These are phyloP conservation scores for Ophiocordyceps camponoti-leonardi DNA, from an alignment of 2,329 filamentous ascomycete genomes.

Conservation along the genomic window DNA sequence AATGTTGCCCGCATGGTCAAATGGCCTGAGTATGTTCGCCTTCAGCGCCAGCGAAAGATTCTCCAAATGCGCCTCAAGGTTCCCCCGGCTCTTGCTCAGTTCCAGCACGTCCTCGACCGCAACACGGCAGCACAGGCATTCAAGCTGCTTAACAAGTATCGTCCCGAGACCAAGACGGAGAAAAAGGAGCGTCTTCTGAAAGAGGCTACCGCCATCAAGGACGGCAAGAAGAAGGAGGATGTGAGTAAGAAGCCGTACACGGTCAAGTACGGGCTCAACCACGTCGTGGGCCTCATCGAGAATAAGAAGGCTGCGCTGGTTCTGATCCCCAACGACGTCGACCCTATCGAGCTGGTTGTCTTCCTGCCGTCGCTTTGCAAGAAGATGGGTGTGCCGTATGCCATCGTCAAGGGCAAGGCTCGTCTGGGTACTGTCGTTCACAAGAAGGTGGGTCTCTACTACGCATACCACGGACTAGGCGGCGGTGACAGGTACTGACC, in stretches of 20 bases:
- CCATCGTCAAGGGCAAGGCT: constrained; percentile 99
- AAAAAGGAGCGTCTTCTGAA: constrained; percentile 99
- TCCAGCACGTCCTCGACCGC: constrained; percentile 91
- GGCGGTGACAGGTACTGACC: neutral
- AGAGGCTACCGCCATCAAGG: constrained; percentile 93
- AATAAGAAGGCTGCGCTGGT: constrained; percentile 99
- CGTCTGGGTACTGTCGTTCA: constrained; percentile 96
- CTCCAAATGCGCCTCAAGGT: constrained; percentile 98
- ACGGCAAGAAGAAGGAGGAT: constrained; percentile 99
- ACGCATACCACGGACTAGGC: neutral
- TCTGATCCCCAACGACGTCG: constrained; percentile 97
- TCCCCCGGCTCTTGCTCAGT: constrained; percentile 90
- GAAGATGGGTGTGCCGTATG: constrained; percentile 99
- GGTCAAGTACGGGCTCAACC: constrained; percentile 99
- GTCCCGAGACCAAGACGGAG: constrained; percentile 95
- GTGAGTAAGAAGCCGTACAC: constrained; percentile 99
- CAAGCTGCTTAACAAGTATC: constrained; percentile 99
- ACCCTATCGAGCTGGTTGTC: constrained; percentile 98
- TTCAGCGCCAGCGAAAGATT: constrained; percentile 90
- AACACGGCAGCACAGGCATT: constrained; percentile 93
- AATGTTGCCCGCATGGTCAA: constrained; percentile 98
- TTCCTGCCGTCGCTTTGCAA: constrained; percentile 98
- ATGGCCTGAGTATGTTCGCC: constrained; percentile 98
- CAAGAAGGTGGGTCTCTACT: constrained; percentile 65
- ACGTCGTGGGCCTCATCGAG: constrained; percentile 92